Base-by-base conservation (phyloP, 139 green algal genomes). In the Tetratostichococcus sp. region DNA sequence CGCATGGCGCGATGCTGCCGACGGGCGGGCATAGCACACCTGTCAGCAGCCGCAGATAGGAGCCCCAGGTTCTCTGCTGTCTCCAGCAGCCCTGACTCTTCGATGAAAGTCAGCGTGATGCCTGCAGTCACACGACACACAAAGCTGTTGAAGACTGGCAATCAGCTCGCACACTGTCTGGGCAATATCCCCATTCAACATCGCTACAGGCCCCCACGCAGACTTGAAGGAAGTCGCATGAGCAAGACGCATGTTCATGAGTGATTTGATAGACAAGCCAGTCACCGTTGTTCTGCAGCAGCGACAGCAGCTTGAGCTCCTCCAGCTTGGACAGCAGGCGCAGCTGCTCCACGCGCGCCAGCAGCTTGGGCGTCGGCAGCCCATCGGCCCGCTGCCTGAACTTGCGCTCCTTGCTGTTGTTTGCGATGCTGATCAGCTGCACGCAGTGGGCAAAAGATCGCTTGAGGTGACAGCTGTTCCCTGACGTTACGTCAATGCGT, bases 101-200 rank as follows among this genome's bases (percentile, higher is more conserved):
- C 90, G 59, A 94, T 92, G 59, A 79, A 85, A n/a, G 80, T 83
- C 31, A 94, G 80, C 3, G 90, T 92, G 0, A 94, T 62, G 50
- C 50, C 50, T 62, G 50, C 50, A 62, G 17, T 25, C 22, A 25
- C 39, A 50, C n/a, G 39, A 50, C 39, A 50, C 14, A 14, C 39
- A 50, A 50, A 8, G 39, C 39, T 14, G 39, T 8, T 14, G 14
- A 22, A 14, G 14, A 14, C 39, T 14, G 39, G n/a, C n/a, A n/a
- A n/a, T n/a, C n/a, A n/a, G n/a, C n/a, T n/a, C n/a, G n/a, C n/a
- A n/a, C n/a, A n/a, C n/a, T n/a, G n/a, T n/a, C n/a, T n/a, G n/a
- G n/a, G n/a, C n/a, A n/a, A n/a, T n/a, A n/a, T n/a, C n/a, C n/a
- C n/a, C n/a, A n/a, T n/a, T n/a, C n/a, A n/a, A n/a, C n/a, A n/a